phyloP scores from a whole-genome alignment of 768 basidiomycete genomes.

The Tricholoma hemisulphureum region DNA sequence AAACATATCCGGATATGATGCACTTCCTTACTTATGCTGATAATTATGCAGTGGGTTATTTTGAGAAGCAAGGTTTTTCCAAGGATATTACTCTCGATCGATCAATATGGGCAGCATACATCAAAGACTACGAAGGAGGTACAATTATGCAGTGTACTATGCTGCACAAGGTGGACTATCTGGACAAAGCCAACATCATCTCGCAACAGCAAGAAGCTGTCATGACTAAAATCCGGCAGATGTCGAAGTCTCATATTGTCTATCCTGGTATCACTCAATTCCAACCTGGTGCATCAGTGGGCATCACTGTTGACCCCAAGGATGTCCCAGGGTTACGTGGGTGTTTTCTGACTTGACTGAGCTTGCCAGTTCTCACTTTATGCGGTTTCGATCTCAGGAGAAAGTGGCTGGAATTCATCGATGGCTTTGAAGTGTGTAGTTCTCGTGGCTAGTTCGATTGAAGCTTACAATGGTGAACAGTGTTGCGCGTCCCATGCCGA shows the following conservation, averaged over 20 bases:
- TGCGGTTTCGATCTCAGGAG: conserved; percentile 46
- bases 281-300: conserved; percentile 53
- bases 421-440: conserved; percentile 68
- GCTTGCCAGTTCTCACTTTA: conserved; percentile 2
- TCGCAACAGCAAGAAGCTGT: conserved; percentile 86
- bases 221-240: conserved; percentile 80
- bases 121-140: conserved; percentile 99
- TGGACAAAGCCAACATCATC: conserved; percentile 74
- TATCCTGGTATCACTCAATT: conserved; percentile 80
- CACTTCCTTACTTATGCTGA: conserved; percentile 98
- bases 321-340: conserved; percentile 87
- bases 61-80: conserved; percentile 98
- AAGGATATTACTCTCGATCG: conserved; percentile 95
- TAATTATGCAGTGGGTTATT: conserved; percentile 98
- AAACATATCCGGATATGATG: conserved; percentile 82
- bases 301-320: conserved; percentile 60
- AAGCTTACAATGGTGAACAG: conserved; percentile 18
- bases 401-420: conserved; percentile 89
- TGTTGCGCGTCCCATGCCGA: conserved; percentile 32
- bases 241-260: conserved; percentile 83
- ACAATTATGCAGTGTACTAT: conserved; percentile 99
- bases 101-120: conserved; percentile 95
- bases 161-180: conserved; percentile 89
- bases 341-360: conserved; percentile 24
- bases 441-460: background rate